phyloP scores from a whole-genome alignment of 495 filamentous ascomycete genomes.

The Hypoxylon rickii region DNA sequence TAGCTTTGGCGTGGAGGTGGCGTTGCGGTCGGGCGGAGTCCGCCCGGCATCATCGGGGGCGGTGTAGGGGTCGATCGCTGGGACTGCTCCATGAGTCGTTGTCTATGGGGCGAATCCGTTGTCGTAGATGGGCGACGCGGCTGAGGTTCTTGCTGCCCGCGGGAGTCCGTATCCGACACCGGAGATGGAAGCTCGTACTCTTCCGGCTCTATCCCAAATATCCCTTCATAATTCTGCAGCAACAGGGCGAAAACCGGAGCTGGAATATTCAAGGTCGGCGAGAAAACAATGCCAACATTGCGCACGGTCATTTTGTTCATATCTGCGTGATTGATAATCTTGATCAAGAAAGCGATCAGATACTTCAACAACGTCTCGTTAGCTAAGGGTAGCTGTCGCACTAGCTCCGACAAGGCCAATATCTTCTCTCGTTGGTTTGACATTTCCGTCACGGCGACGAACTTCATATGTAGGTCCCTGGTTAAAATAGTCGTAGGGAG shows the following conservation, averaged over 20 bases:
- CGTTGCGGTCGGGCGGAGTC: conserved; percentile 47
- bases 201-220: conserved; percentile 75
- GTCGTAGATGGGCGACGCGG: conserved; percentile 49
- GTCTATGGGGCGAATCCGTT: conserved; percentile 47
- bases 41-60: conserved; percentile 44
- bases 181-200: conserved; percentile 56
- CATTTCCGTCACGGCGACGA: conserved; percentile 82
- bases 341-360: conserved; percentile 82
- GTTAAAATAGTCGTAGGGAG: conserved; percentile 90
- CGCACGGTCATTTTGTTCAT: conserved; percentile 98
- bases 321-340: conserved; percentile 85
- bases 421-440: conserved; percentile 78
- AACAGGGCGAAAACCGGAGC: conserved; percentile 93
- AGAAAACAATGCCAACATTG: conserved; percentile 98
- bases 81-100: conserved; percentile 47
- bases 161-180: conserved; percentile 27
- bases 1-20: conserved; percentile 49
- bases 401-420: conserved; percentile 79
- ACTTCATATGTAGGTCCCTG: conserved; percentile 85
- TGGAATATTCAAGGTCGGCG: conserved; percentile 96
- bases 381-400: conserved; percentile 77
- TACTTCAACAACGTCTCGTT: conserved; percentile 82
- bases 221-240: conserved; percentile 83
- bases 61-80: conserved; percentile 48
- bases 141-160: conserved; percentile 16